phyloP scores from a whole-genome alignment of 805 yeast species.

The Pichia exigua region DNA sequence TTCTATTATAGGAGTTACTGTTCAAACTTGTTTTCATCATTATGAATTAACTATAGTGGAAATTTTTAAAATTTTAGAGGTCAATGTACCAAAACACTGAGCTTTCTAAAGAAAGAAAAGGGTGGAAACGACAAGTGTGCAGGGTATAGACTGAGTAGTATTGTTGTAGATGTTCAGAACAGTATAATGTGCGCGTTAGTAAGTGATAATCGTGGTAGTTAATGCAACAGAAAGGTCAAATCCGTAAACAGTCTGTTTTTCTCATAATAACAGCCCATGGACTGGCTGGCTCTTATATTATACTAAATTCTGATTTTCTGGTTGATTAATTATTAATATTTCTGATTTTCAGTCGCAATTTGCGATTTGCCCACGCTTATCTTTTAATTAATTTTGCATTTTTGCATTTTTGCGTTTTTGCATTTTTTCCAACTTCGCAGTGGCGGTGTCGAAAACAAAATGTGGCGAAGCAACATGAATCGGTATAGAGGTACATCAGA shows the following conservation, averaged over 20 bases:
- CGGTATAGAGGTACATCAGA: background rate
- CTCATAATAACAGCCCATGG: background rate
- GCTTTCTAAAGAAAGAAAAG: conserved; percentile 2
- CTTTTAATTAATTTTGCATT: background rate
- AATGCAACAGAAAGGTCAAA: too few species aligned
- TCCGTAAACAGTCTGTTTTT: background rate
- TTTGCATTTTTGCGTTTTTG: background rate
- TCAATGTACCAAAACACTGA: too few species aligned
- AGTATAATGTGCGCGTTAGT: background rate
- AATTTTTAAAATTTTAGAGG: too few species aligned
- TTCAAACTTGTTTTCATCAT: background rate
- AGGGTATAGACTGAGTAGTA: background rate
- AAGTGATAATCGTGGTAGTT: background rate
- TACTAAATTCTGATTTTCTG: background rate
- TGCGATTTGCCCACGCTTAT: background rate
- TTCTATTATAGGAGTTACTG: conserved; percentile 1
- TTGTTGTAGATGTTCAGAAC: background rate
- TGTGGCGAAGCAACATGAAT: conserved; percentile 1
- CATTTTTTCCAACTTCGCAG: background rate
- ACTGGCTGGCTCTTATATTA: background rate
- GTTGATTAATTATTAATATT: too few species aligned
- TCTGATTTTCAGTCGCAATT: background rate
- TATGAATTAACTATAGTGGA: too few species aligned
- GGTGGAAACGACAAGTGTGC: background rate
- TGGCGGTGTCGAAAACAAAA: background rate